These are phyloP conservation scores for Phalaenopsis hybrid DNA, from an alignment of 116 monocot genomes.

Conservation along the genomic window DNA sequence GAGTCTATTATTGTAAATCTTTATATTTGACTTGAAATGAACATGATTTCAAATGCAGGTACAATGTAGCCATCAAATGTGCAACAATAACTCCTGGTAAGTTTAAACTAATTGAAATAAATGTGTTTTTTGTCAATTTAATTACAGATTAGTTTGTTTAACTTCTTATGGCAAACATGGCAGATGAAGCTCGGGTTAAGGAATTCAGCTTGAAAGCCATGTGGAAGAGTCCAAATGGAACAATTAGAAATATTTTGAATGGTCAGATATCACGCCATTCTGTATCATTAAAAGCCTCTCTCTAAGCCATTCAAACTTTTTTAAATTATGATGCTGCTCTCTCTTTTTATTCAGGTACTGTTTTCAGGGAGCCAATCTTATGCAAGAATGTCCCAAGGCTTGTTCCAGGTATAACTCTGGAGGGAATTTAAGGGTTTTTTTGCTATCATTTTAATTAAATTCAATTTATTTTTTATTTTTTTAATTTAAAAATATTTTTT, in stretches of 20 bases:
- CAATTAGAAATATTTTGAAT: constrained; percentile 91
- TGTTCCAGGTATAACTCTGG: constrained; percentile 36
- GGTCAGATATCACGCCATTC: constrained; percentile 29
- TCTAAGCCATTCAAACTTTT: not conserved
- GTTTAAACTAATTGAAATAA: not conserved
- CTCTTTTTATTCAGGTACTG: constrained; percentile 56
- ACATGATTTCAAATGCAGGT: constrained; percentile 30
- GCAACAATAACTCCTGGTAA: constrained; percentile 94
- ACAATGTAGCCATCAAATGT: constrained; percentile 91
- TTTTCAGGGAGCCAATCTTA: constrained; percentile 93
- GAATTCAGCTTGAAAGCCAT: constrained; percentile 85
- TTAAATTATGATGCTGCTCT: not conserved
- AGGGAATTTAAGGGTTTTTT: not conserved
- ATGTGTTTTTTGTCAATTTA: not conserved
- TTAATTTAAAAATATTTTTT: no score
- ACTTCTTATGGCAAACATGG: not conserved
- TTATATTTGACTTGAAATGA: not conserved
- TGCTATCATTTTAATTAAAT: no score
- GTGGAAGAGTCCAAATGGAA: constrained; percentile 98
- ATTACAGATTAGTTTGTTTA: not conserved
- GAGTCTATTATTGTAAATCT: not conserved
- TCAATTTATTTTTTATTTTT: no score
- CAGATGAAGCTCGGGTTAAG: constrained; percentile 80
- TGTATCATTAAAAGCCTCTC: not conserved
- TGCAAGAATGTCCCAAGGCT: constrained; percentile 88